Base-by-base conservation (phyloP, 106 monocot genomes). In the Agapanthus africanus region DNA sequence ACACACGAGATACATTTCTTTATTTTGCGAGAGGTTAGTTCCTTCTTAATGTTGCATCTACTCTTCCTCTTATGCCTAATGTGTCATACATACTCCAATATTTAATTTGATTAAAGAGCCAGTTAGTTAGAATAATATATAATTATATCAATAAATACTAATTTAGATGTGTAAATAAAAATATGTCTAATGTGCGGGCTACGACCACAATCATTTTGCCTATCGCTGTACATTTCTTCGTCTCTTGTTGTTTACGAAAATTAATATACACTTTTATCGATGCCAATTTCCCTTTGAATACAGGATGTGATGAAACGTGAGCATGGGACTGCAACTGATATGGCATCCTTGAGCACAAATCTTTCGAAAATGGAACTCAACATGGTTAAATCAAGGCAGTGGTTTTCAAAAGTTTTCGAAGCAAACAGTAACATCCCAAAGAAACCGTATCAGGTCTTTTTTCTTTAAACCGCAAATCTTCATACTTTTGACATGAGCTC, bases 1-100 rank as follows among this genome's bases (percentile, higher is more conserved):
- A 85, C 79, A 11, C 89, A 90, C 78, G 89, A 90, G 66, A 59
- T 85, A 8, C 76, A 90, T 57, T 82, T 90, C 50, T 80, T 74
- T 49, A 75, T 90, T 37, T 49, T 90, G 33, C 71, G 89, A n/a
- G 89, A 90, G 85, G 89, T 90, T 18, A 35, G 10, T 63, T 54
- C 11, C 27, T 25, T 6, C 18, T 49, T 14, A 15, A 13, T 19
- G 47, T 13, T n/a, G n/a, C n/a, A n/a, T n/a, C n/a, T n/a, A n/a
- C n/a, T n/a, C n/a, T n/a, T n/a, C n/a, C n/a, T n/a, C n/a, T n/a
- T n/a, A n/a, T n/a, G n/a, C n/a, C n/a, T n/a, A n/a, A n/a, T n/a
- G n/a, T n/a, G n/a, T n/a, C n/a, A n/a, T n/a, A n/a, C n/a, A n/a
- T n/a, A 15, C 18, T 49, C 47, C 47, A 49, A 14, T 2, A 13